phyloP scores from a whole-genome alignment of 768 basidiomycete species.

The Trichaptum fuscoviolaceum region DNA sequence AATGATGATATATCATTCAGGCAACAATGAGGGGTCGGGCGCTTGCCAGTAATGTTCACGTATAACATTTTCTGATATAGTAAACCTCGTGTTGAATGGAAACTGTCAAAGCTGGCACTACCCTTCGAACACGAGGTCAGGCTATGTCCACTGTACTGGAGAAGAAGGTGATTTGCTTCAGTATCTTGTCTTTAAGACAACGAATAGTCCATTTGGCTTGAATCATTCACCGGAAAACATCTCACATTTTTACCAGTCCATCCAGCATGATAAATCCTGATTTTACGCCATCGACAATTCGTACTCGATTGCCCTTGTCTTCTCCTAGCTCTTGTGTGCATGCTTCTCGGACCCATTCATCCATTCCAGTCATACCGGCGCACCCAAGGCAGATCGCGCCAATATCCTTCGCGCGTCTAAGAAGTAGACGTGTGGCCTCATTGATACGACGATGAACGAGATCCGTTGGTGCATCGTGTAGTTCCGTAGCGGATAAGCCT shows the following conservation, averaged over 20 bases:
- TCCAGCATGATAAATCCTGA: constrained; percentile 14
- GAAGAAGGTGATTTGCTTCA: not conserved
- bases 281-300: constrained; percentile 24
- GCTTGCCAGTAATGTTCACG: not conserved
- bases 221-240: not conserved
- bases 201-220: no score
- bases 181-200: no score
- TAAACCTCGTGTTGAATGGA: not conserved
- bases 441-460: constrained; percentile 22
- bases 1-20: not conserved
- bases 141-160: not conserved
- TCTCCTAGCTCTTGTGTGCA: constrained; percentile 11
- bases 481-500: constrained; percentile 27
- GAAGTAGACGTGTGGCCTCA: constrained; percentile 20
- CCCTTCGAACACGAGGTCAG: not conserved
- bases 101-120: not conserved
- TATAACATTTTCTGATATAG: not conserved
- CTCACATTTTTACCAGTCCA: constrained; percentile 9
- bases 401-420: constrained; percentile 12
- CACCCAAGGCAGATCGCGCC: constrained; percentile 23
- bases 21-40: not conserved
- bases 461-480: constrained; percentile 22
- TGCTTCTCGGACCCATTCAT: constrained; percentile 15
- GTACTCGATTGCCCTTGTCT: constrained; percentile 11
- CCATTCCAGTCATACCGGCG: constrained; percentile 27